A percentile compares a stretch with the other conserved stretches of the same genome.
Evolutionary conservation across 805 yeast genomes (phyloP).

Genomic region (Teunomyces aglyptinius): DNA sequence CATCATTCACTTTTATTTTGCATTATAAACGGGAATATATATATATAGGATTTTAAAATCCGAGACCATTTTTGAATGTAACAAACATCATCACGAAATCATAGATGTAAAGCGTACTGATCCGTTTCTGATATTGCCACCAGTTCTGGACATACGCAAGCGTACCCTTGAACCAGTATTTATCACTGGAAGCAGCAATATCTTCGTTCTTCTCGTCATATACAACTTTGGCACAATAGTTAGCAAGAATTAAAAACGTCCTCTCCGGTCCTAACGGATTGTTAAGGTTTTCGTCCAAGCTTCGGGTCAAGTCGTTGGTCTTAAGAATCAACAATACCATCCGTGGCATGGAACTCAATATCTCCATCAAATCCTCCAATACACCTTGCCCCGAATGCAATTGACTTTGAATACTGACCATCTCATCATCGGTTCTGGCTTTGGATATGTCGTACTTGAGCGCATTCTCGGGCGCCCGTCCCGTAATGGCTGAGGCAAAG

Average conservation of each 20-base stretch:
- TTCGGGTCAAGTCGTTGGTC: constrained; percentile 91
- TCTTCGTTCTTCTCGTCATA: constrained; percentile 61
- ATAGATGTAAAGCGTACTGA: constrained; percentile 31
- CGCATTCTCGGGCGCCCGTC: constrained; percentile 81
- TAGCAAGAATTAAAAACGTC: constrained; percentile 84
- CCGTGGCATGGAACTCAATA: constrained; percentile 77
- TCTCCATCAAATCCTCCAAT: constrained; percentile 71
- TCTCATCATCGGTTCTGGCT: constrained; percentile 59
- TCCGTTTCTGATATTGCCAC: constrained; percentile 32
- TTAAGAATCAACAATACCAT: constrained; percentile 83
- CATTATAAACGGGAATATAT: constrained; percentile 2
- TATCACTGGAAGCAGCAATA: constrained; percentile 16
- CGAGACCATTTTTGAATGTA: constrained; percentile 10
- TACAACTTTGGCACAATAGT: constrained; percentile 81
- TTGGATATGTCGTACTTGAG: constrained; percentile 57
- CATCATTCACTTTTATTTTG: background rate
- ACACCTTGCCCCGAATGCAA: constrained; percentile 59
- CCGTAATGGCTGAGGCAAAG: constrained; percentile 92
- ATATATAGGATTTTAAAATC: constrained; percentile 1
- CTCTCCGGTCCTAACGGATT: constrained; percentile 85
- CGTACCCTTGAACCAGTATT: constrained; percentile 20
- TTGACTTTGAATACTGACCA: constrained; percentile 61
- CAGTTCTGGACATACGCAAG: constrained; percentile 22
- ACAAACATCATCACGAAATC: constrained; percentile 29
- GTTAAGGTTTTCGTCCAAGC: constrained; percentile 77